phyloP scores from a whole-genome alignment of 2,329 filamentous ascomycete species.

The Ophiostoma pallidulum region DNA sequence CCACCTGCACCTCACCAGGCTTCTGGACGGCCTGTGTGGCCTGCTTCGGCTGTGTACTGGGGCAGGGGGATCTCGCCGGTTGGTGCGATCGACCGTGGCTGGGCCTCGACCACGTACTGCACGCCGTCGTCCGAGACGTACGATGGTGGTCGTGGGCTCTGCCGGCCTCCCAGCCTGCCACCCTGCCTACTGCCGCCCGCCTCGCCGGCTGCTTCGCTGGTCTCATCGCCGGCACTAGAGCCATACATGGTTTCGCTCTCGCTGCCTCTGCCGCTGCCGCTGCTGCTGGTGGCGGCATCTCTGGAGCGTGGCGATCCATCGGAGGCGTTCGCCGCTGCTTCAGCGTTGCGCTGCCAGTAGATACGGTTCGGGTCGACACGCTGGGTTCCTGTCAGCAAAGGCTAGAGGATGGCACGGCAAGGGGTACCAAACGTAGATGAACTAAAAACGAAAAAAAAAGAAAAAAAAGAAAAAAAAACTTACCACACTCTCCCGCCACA shows the following conservation, averaged over 20 bases:
- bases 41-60: slow-evolving; percentile 39
- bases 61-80: slow-evolving; percentile 34
- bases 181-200: slow-evolving; percentile 10
- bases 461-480: slow-evolving; percentile 26
- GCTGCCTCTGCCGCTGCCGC: slow-evolving; percentile 14
- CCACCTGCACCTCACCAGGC: slow-evolving; percentile 18
- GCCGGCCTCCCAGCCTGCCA: slow-evolving; percentile 17
- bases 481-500: slow-evolving; percentile 77
- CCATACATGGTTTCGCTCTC: slow-evolving; percentile 17
- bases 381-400: slow-evolving; percentile 29
- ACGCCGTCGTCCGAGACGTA: slow-evolving; percentile 70
- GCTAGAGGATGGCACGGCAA: too few species aligned
- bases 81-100: slow-evolving; percentile 47
- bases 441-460: too few species aligned
- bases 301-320: neutral
- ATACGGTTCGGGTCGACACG: slow-evolving; percentile 72
- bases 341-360: slow-evolving; percentile 64
- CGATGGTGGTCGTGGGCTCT: slow-evolving; percentile 52
- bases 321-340: slow-evolving; percentile 21
- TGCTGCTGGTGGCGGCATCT: neutral
- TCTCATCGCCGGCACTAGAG: neutral
- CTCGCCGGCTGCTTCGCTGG: slow-evolving; percentile 4
- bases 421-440: too few species aligned
- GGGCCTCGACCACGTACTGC: slow-evolving; percentile 60
- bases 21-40: slow-evolving; percentile 20